Evolutionary conservation across 257 asterid species (phyloP), one percentile per base, ranked within the genome.

Genomic region (Rubia yunnanensis): DNA sequence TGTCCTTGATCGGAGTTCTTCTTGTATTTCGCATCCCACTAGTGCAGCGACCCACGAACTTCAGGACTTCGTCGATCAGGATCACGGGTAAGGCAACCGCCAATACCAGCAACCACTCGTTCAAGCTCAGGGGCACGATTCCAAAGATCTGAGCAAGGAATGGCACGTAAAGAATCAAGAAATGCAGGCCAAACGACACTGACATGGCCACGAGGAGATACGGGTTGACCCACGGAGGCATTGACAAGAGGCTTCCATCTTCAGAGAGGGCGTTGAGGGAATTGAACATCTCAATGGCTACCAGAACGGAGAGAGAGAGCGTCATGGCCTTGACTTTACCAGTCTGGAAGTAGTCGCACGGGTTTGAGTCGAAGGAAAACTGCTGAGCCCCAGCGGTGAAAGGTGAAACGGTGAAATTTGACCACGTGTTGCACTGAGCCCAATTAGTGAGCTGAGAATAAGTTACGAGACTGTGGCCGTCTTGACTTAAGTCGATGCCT

Each of bases 211-310:
- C 53, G 66, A 94, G 97, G 48, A 94, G 92, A 88, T 92, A 82
- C 0, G 96, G 99, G 85, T 94, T 94, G 74, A 88, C 96, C 99
- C 99, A 94, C 0, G 99, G 99, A 35, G 99, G 99, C 99, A 94
- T 94, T 10, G 95, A 34, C 17, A 86, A 0, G 18, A 94, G 90
- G 68, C 99, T 94, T 58, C 99, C 96, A n/a, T 94, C 99, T 70
- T 94, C 99, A 0, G 99, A 94, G 31, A 90, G 86, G 18, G 97
- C 99, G 41, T 94, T 94, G 49, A 94, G 85, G 55, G 99, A 94
- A 68, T 94, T 94, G 61, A 90, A 94, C 99, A 94, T 94, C 81
- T 94, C 99, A 5, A 94, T 94, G 50, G 96, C 90, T 1, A 94
- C 99, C 60, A 94, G 82, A 15, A 94, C 97, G 0, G 97, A 88